These are phyloP conservation scores for Aschersonia sp. DNA, from an alignment of 2,329 filamentous ascomycete genomes.

Conservation along the genomic window DNA sequence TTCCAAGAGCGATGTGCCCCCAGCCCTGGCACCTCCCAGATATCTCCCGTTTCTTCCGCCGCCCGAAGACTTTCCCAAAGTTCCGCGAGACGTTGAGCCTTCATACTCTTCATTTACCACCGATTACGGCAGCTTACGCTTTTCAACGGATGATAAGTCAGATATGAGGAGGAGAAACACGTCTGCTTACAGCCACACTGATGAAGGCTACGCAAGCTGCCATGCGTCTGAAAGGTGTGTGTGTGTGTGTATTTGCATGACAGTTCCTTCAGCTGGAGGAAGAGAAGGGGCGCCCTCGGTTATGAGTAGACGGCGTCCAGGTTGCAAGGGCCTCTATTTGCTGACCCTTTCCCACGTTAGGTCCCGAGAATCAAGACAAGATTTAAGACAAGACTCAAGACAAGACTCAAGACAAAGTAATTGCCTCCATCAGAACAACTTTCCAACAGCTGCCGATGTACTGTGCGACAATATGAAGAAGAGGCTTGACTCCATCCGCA, in stretches of 20 bases:
- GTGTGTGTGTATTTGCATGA: background rate
- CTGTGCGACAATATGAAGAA: conserved; percentile 38
- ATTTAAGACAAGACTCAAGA: no score
- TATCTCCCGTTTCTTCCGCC: conserved; percentile 19
- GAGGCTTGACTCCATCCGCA: conserved; percentile 36
- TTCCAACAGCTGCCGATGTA: conserved; percentile 28
- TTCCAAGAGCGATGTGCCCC: conserved; percentile 20
- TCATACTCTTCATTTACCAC: conserved; percentile 17
- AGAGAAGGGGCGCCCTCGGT: no score
- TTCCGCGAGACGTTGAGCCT: conserved; percentile 14
- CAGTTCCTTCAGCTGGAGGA: background rate
- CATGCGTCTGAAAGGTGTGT: conserved; percentile 23
- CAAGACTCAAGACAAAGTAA: conserved; percentile 15
- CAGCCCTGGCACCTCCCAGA: conserved; percentile 31
- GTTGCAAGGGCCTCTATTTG: no score
- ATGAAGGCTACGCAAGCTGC: conserved; percentile 30
- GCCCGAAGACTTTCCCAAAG: conserved; percentile 14
- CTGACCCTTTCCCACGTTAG: conserved; percentile 9
- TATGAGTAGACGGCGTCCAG: no score
- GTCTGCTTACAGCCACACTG: conserved; percentile 14
- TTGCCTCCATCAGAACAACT: conserved; percentile 36
- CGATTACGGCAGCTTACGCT: conserved; percentile 25
- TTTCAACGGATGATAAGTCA: conserved; percentile 19
- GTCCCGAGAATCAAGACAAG: conserved; percentile 18
- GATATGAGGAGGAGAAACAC: conserved; percentile 18